Base-by-base conservation (phyloP, 352 stramenopile genomes). In the Lagenidium sp. region DNA sequence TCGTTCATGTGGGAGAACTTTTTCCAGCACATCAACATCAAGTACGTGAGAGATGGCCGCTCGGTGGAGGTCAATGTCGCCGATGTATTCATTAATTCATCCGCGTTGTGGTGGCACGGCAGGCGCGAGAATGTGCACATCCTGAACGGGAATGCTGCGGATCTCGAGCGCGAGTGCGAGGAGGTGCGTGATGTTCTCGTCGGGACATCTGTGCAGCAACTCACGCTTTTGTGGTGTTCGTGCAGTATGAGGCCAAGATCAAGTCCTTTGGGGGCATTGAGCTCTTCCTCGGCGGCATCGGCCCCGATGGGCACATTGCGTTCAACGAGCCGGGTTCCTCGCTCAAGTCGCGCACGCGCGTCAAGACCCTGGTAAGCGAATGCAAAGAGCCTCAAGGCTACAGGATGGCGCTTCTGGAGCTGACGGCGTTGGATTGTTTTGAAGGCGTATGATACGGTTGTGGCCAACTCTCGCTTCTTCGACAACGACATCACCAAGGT, bases 261-360 rank as follows among this genome's bases (percentile, higher is more conserved):
- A 54, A 58, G n/a, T 43, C 51, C 4, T 58, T 69, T 18, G 86
- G 86, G 19, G 85, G 86, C 26, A 96, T 96, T 40, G 82, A 95
- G 62, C 77, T 96, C 13, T 96, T 95, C 53, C 57, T 96, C 4
- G 84, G 85, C n/a, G 85, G 86, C 36, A 96, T 96, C 50, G 86
- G 86, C 0, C 85, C 82, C n/a, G 85, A 96, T 54, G 85, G 86
- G 21, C 86, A 96, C 67, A 96, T 96, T 57, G 86, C 84, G 11
- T 96, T 96, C 74, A 96, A 96, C 50, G 84, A 96, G 55, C 83
- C 84, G 0, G 86, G 86, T 21, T 90, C 70, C 23, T 94, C 76
- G 10, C 59, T 95, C 30, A 50, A 54, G 28, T 94, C 80, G 13
- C 70, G 72, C 15, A 95, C 84, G 25, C 78, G 84, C 32, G 77